Base-by-base conservation (phyloP, 2,329 filamentous ascomycete species). In the Ophiostoma himal-ulmi region DNA sequence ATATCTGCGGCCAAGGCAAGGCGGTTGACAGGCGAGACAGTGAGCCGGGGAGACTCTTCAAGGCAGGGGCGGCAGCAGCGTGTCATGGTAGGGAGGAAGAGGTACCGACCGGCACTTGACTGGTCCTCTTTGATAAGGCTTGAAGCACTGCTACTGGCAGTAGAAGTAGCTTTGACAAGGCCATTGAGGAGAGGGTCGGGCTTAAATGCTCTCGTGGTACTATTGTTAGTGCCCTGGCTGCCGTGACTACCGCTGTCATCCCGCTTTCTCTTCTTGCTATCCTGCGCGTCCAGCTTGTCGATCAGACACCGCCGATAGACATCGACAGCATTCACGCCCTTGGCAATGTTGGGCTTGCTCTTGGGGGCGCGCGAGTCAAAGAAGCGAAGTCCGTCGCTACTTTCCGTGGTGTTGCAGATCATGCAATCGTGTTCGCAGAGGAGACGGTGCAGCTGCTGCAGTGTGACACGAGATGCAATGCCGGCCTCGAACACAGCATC, bases 1-100 rank as follows among this genome's bases (percentile, higher is more conserved):
- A 69, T 26, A 10, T 57, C 62, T 2, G 68, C 34, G 0, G 30
- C 64, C 11, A 36, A 5, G 4, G 11, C 14, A 1, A 71, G 65
- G 4, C 54, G 26, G 8, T 10, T 1, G 2, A 71, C 22, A 3
- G 68, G 30, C 34, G 48, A n/a, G 7, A 60, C 65, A 0, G 37
- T 44, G 34, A 69, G 34, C 34, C 70, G 41, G 11, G 68, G 67
- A 30, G 71, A 72, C 66, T 70, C 69, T 11, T 72, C 48, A 7
- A 72, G 68, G 67, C 71, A 72, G 8, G 68, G 14, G 22, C 10
- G 5, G 68, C 71, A 72, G 65, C 71, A 72, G 64, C 71, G 69
- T 1, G 71, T 72, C 52, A 72, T 26, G 3, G 71, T 72, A 2
- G 69, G 71, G 34, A 72, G 30, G 20, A 69, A 72, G n/a, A 71